Evolutionary conservation across 2,329 filamentous ascomycete genomes (phyloP).

Genomic region (Triangularia setosa): DNA sequence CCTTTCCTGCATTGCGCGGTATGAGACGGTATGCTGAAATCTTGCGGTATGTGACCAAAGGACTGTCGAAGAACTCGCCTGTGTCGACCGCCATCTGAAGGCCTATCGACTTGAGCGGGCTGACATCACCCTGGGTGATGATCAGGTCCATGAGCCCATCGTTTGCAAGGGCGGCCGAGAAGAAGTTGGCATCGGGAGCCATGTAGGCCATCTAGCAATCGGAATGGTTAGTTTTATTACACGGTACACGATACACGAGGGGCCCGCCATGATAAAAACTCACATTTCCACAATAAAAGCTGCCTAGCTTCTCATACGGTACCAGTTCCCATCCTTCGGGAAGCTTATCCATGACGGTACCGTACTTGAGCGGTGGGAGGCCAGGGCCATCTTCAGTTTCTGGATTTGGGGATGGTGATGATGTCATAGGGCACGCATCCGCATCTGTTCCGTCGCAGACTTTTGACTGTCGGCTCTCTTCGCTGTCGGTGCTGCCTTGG

Average conservation of each 20-base stretch:
- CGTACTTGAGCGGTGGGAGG: conserved; percentile 72
- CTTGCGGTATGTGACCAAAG: conserved; percentile 76
- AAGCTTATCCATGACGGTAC: conserved; percentile 72
- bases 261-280: conserved; percentile 30
- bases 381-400: conserved; percentile 35
- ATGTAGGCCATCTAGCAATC: conserved; percentile 76
- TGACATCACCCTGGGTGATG: conserved; percentile 71
- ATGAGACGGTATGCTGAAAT: conserved; percentile 82
- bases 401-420: neutral
- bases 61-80: conserved; percentile 74
- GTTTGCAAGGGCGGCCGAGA: conserved; percentile 72
- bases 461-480: neutral
- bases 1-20: conserved; percentile 59
- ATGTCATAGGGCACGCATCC: neutral
- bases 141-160: conserved; percentile 87
- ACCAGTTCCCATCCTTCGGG: conserved; percentile 73
- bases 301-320: conserved; percentile 74
- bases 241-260: neutral
- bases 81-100: conserved; percentile 70
- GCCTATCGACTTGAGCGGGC: conserved; percentile 60
- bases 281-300: conserved; percentile 89
- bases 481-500: neutral
- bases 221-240: neutral
- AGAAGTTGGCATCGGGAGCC: conserved; percentile 83
- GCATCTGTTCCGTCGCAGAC: neutral